Percentiles rank a stretch among this genome's conserved stretches.
These are phyloP conservation scores for Calonectria hawksworthii DNA, from an alignment of 2,329 filamentous ascomycete genomes.

Conservation along the genomic window DNA sequence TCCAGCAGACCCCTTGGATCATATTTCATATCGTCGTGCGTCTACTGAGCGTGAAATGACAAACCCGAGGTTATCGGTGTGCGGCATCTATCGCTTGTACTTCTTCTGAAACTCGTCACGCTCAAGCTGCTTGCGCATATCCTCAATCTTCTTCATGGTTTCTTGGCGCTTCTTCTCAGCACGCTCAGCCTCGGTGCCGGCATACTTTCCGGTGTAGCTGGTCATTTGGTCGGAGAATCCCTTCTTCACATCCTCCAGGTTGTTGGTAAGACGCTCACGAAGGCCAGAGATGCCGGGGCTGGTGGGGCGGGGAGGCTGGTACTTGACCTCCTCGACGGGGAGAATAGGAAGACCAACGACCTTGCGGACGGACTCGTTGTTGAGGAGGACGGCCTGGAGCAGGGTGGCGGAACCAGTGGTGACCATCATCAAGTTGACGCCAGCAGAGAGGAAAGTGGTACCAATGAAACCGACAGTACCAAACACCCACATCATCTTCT, in stretches of 20 bases:
- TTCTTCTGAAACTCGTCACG: conserved; percentile 57
- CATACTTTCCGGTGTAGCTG: conserved; percentile 52
- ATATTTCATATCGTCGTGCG: conserved; percentile 9
- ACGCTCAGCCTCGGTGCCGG: conserved; percentile 50
- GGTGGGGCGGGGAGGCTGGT: conserved; percentile 52
- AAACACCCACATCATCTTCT: conserved; percentile 59
- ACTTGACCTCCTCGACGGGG: conserved; percentile 45
- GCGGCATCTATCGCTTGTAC: conserved; percentile 50
- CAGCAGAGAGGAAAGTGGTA: conserved; percentile 63
- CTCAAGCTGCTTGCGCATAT: conserved; percentile 52
- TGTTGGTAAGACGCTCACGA: conserved; percentile 50
- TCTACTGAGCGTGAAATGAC: conserved; percentile 4
- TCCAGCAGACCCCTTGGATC: conserved; percentile 6
- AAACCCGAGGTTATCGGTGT: background rate
- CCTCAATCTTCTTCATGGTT: conserved; percentile 52
- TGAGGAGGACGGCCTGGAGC: conserved; percentile 55
- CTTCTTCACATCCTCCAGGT: conserved; percentile 55
- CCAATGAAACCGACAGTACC: conserved; percentile 59
- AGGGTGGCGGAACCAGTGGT: conserved; percentile 56
- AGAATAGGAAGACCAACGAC: conserved; percentile 55
- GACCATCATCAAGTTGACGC: conserved; percentile 63
- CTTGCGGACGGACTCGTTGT: conserved; percentile 55
- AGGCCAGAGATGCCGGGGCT: conserved; percentile 43
- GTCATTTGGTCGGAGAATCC: conserved; percentile 51
- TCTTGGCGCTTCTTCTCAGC: conserved; percentile 53